These are phyloP conservation scores for Citrus sp. DNA, from an alignment of 345 rosid genomes.

Conservation along the genomic window DNA sequence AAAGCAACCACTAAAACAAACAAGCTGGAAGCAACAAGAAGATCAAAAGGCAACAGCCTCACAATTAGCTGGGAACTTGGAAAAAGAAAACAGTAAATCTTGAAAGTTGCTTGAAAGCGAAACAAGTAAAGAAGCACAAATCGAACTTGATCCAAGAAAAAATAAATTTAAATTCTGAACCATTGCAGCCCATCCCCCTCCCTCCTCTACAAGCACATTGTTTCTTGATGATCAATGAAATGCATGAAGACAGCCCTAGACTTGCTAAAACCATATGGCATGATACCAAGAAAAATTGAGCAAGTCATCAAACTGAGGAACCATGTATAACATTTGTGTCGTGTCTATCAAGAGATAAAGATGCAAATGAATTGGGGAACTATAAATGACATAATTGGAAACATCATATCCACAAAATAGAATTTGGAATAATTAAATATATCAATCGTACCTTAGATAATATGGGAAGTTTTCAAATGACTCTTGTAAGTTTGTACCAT, in stretches of 20 bases:
- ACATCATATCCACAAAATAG: background rate
- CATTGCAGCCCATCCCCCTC: background rate
- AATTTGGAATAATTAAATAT: background rate
- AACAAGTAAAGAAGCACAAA: background rate
- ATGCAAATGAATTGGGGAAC: background rate
- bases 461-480: conserved; percentile 85
- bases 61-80: background rate
- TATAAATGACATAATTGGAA: background rate
- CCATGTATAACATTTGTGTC: background rate
- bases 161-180: background rate
- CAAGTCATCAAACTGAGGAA: background rate
- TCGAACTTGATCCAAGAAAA: background rate
- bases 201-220: background rate
- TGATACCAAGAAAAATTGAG: background rate
- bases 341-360: background rate
- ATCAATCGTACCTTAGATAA: conserved; percentile 61
- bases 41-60: background rate
- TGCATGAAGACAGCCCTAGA: background rate
- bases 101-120: background rate
- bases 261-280: background rate
- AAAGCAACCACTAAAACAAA: background rate
- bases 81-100: background rate
- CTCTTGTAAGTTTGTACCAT: conserved; percentile 63
- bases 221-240: background rate
- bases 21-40: background rate